Evolutionary conservation across 2,329 filamentous ascomycete species (phyloP), one percentile per base, ranked within the genome.

Genomic region (Alternaria sp.): DNA sequence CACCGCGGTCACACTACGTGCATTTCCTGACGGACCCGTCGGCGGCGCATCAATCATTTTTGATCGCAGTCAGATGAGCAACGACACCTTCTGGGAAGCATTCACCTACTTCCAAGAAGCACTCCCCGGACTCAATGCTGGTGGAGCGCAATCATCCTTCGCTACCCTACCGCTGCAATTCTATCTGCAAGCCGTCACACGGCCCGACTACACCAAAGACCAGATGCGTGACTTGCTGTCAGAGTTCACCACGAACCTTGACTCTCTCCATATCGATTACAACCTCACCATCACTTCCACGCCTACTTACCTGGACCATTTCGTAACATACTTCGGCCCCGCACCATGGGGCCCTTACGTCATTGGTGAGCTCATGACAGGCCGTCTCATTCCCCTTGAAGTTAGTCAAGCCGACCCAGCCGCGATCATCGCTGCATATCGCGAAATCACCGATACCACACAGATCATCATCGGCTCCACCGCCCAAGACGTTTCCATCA

Each of bases 1-100:
- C 10, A 54, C 72, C 21, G 72, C 74, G 2, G 36, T 75, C n/a
- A 77, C 74, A 6, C 65, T 75, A 12, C 36, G 36, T 43, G 36
- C 36, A n/a, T 43, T 43, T 9, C 15, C 15, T 9, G 36, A 43
- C n/a, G 36, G 15, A n/a, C 36, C 36, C 8, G n/a, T 43, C n/a
- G 36, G 36, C n/a, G 36, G 36, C n/a, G 36, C 36, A 10, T 32
- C 30, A 6, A 32, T 32, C 30, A 15, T 32, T 15, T 32, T 32
- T 32, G 30, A 32, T 6, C 30, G 30, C 30, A 32, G 30, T 6
- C 30, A 32, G 30, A 32, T 32, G 30, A 32, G 30, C 6, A 32
- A 32, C 30, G 30, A 32, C 12, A 32, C 30, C 30, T 32, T 32
- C 30, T 32, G 30, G 30, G 13, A 32, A 32, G 30, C 30, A 32